phyloP scores from a whole-genome alignment of 305 asterid genomes.

The Fraxinus xanthoxyloides region DNA sequence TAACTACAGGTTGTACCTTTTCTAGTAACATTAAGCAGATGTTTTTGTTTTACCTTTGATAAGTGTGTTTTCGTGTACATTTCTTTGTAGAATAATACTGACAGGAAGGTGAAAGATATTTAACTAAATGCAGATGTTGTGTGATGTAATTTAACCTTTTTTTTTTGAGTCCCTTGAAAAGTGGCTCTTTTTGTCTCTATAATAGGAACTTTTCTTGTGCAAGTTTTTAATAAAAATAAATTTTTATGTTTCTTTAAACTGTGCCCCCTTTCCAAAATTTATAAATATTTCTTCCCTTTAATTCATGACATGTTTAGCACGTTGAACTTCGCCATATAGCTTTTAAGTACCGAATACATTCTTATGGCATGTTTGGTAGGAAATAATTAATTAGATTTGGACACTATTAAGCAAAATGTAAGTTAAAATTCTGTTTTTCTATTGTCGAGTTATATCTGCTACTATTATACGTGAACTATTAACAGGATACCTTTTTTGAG shows the following conservation, averaged over 20 bases:
- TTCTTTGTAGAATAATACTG: conserved; percentile 29
- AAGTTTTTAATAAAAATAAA: neutral
- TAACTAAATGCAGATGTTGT: conserved; percentile 18
- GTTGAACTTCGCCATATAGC: neutral
- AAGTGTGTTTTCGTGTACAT: conserved; percentile 45
- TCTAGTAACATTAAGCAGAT: conserved; percentile 29
- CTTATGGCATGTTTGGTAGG: neutral
- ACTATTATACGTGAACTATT: neutral
- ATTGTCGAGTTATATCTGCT: neutral
- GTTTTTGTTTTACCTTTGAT: conserved; percentile 19
- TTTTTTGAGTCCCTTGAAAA: neutral
- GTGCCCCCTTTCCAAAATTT: neutral
- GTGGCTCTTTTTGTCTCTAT: conserved; percentile 16
- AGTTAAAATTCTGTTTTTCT: neutral
- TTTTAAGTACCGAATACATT: neutral
- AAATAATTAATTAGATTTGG: neutral
- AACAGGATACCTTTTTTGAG: no score
- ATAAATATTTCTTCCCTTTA: neutral
- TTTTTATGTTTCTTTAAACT: neutral
- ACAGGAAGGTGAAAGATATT: conserved; percentile 21
- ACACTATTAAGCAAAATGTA: neutral
- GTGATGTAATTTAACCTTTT: conserved; percentile 23
- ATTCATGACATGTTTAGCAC: neutral
- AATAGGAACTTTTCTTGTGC: neutral
- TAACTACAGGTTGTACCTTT: conserved; percentile 1